phyloP scores from a whole-genome alignment of 179 eudicot genomes.

The Pouteria campechiana region DNA sequence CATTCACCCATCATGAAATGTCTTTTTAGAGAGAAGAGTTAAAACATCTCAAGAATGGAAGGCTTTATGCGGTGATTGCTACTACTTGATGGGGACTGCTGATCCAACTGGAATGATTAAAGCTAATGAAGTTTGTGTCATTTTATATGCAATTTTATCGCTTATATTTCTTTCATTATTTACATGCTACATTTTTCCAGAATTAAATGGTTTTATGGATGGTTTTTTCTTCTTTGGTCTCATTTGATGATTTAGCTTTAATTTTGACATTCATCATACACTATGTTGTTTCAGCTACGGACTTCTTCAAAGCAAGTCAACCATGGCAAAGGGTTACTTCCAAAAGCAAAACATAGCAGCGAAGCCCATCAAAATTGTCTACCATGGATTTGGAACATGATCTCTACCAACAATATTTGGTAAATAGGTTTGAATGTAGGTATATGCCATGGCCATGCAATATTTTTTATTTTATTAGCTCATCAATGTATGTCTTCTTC shows the following conservation, averaged over 20 bases:
- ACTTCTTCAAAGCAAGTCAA: slow-evolving; percentile 27
- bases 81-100: slow-evolving; percentile 74
- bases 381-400: slow-evolving; percentile 29
- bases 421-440: slow-evolving; percentile 37
- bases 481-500: too few relatives aligned
- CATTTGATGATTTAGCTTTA: too few relatives aligned
- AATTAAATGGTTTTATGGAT: too few relatives aligned
- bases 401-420: slow-evolving; percentile 27
- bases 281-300: slow-evolving; percentile 56
- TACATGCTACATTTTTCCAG: too few relatives aligned
- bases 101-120: slow-evolving; percentile 61
- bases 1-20: too few relatives aligned
- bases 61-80: slow-evolving; percentile 53
- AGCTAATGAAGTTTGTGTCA: slow-evolving; percentile 61
- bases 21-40: slow-evolving; percentile 34
- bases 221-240: too few relatives aligned
- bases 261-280: slow-evolving; percentile 1
- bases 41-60: slow-evolving; percentile 48
- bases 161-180: not conserved
- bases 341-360: slow-evolving; percentile 6
- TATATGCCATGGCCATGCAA: not conserved
- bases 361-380: slow-evolving; percentile 24
- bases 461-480: too few relatives aligned
- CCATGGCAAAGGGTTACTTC: slow-evolving; percentile 45
- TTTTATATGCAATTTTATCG: slow-evolving; percentile 42